Evolutionary conservation across 208 protist species (phyloP), one percentile per base, ranked within the genome.

Genomic region (Herpetomonas tarakana): DNA sequence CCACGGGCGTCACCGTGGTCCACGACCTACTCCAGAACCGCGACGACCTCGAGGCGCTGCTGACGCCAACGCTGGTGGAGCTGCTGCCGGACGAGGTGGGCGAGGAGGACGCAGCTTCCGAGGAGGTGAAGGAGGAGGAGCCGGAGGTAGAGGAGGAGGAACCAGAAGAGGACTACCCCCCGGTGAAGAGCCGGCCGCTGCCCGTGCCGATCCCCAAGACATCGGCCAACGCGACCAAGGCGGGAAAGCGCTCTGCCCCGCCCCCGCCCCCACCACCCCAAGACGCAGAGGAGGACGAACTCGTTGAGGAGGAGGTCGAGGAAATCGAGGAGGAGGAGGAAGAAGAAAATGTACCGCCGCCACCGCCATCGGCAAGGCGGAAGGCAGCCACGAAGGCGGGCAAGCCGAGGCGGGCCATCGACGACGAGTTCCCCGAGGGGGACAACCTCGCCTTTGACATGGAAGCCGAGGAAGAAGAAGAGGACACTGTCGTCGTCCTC

Each of bases 41-140:
- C 58, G 83, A 93, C 9, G 87, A 93, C 44, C 60, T 93, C 49
- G 83, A 93, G 65, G 83, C 81, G 16, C 66, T 89, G 49, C 67
- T 93, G 38, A 93, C 87, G 3, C 83, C 87, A 11, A 93, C 87
- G 21, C 76, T 93, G 38, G 83, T 87, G 52, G 74, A 93, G 68
- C 70, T 93, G 25, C 73, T 93, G 38, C 87, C 87, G 19, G 87
- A 93, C 52, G 86, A 76, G 4, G 74, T 55, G 12, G 70, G 61
- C 3, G 53, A 64, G 6, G 61, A 70, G 11, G 67, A 69, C 14
- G 62, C 66, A 19, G 65, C 44, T 14, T 54, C 61, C 21, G 69
- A 61, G 19, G 63, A 57, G 35, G 65, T 71, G 27, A 54, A 64
- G 26, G 65, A 65, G 29, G 74, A 74, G 44, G 49, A 65, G 35